Evolutionary conservation across 768 basidiomycete species (phyloP), one percentile per base, ranked within the genome.

Genomic region (Trametes meyenii): DNA sequence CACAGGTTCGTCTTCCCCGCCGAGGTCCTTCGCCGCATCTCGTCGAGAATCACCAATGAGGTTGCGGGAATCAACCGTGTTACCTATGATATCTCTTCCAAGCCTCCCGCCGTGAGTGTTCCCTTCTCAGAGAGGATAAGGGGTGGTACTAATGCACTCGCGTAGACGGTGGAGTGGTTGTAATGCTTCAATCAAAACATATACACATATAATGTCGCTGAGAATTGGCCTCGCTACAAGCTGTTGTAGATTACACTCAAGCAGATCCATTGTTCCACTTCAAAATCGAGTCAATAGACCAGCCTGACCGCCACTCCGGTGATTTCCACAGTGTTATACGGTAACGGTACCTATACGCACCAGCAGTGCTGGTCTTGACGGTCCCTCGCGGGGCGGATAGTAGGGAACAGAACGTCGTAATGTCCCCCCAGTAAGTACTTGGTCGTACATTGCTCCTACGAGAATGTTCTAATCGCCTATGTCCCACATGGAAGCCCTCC

Each of bases 21-120:
- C 16, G 88, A 90, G 44, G 86, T 98, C 12, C 77, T 99, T 60
- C 87, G 90, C 63, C 87, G 88, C 67, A 94, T 99, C 70, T 98
- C 96, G 21, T 95, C 93, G 49, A 84, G 97, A 58, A 98, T 99
- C 66, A 99, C 97, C 39, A 99, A 98, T 74, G 97, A 99, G 75
- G 96, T 97, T 8, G 79, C 83, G 64, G 97, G 97, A n/a, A 87
- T 98, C 73, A 98, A 98, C 77, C 87, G 96, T 42, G 91, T 98
- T 43, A 94, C 94, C 10, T 94, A 93, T 69, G 97, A 99, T 71
- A 93, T 98, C 60, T 97, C 96, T 2, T 94, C 92, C 56, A 98
- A 99, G 77, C 97, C 96, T 42, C 96, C 96, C 57, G 94, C 91
- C 53, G 90, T 91, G 74, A 72, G 88, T 75, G 7, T 36, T 17